Conservation (phyloP, 139 green algal genomes). For the Volvox africanus region DNA sequence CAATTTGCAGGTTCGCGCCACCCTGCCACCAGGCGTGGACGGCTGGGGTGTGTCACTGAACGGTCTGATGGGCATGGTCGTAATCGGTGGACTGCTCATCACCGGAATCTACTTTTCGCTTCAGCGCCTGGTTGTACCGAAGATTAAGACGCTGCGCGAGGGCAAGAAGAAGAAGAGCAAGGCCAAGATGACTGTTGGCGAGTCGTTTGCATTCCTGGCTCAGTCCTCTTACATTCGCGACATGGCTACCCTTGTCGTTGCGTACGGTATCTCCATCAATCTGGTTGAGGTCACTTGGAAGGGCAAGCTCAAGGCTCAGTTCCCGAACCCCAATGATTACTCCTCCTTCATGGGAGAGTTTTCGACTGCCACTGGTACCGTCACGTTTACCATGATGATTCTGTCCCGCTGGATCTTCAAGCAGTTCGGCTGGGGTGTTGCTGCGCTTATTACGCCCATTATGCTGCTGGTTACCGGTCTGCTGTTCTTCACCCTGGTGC, state of each 20-base stretch:
- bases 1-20: constrained; percentile 82
- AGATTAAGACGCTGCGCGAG: constrained; percentile 68
- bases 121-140: constrained; percentile 87
- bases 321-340: constrained; percentile 98
- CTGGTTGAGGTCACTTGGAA: constrained; percentile 99
- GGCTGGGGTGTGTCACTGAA: constrained; percentile 97
- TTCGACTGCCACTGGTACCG: constrained; percentile 85
- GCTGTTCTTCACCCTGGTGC: constrained; percentile 96
- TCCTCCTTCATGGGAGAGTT: constrained; percentile 94
- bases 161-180: constrained; percentile 95
- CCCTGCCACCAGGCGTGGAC: constrained; percentile 94
- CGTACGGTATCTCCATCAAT: constrained; percentile 99
- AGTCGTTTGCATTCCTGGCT: constrained; percentile 96
- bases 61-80: constrained; percentile 98
- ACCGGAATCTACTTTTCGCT: constrained; percentile 88
- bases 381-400: constrained; percentile 99
- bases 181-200: constrained; percentile 92
- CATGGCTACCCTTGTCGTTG: constrained; percentile 94
- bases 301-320: constrained; percentile 99
- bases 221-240: constrained; percentile 96
- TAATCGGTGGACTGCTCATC: constrained; percentile 89
- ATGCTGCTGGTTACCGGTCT: constrained; percentile 96
- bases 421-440: constrained; percentile 96
- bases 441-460: constrained; percentile 96
- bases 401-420: constrained; percentile 95